Evolutionary conservation across 1,284 basidiomycete genomes (phyloP), one percentile per base, ranked within the genome.

Genomic region (Irpex sp.): DNA sequence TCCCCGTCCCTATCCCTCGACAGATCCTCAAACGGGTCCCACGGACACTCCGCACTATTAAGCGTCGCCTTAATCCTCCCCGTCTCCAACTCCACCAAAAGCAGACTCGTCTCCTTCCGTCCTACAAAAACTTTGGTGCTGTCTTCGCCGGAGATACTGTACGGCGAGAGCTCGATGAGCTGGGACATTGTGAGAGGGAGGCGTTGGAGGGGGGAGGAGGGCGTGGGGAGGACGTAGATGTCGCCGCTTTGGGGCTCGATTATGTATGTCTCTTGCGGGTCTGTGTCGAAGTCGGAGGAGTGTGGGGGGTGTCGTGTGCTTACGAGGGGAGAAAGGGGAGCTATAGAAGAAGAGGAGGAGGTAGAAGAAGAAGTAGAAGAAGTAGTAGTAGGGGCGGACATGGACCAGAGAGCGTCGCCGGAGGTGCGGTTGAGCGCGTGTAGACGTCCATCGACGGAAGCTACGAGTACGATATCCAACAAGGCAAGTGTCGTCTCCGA

Each of bases 241-340:
- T 94, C 89, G 5, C 94, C 95, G 0, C 89, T 87, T 77, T 94
- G 91, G 0, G 94, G 95, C 73, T 97, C 95, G 60, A 97, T 92
- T 63, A 96, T 87, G 77, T 96, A 97, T 58, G 91, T 82, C 72
- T 96, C 94, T 62, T 86, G 84, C 47, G 81, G 77, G 0, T 79
- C 75, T n/a, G n/a, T n/a, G 65, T 87, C 85, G 60, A 86, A 85
- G 65, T 79, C 79, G 0, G 76, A 78, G 4, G 82, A 68, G 65
- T 88, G 85, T 7, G 81, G 80, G 57, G 79, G 73, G 52, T 84
- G 76, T 7, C 81, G 77, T 0, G 90, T 91, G 68, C 88, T 83
- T 62, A 93, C 83, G 62, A 93, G 87, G 2, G 91, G 90, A 0
- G 82, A 80, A 19, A 92, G 79, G 5, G 84, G 80, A 21, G 84